Percentiles rank a stretch among this genome's conserved stretches.
phyloP scores from a whole-genome alignment of 2,329 filamentous ascomycete species.

The Coniochaeta sp. region DNA sequence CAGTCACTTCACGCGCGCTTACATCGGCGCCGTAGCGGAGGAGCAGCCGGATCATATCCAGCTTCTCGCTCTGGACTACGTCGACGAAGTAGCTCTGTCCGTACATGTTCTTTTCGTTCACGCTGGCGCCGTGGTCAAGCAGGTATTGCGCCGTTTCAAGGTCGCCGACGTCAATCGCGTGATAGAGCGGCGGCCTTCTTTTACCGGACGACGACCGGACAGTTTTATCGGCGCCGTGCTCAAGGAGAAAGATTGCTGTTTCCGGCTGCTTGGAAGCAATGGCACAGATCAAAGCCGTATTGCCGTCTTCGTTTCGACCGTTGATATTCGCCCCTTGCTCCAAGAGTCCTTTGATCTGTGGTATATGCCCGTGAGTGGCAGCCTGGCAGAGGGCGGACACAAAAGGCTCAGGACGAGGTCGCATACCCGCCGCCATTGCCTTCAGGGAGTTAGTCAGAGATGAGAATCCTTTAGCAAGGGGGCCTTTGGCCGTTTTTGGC shows the following conservation, averaged over 20 bases:
- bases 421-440: conserved; percentile 11
- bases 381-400: conserved; percentile 14
- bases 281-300: conserved; percentile 18
- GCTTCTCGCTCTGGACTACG: conserved; percentile 17
- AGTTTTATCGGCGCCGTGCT: conserved; percentile 19
- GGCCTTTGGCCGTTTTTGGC: neutral
- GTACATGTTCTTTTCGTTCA: conserved; percentile 18
- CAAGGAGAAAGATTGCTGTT: conserved; percentile 24
- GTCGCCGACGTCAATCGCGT: conserved; percentile 10
- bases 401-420: conserved; percentile 14
- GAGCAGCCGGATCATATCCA: conserved; percentile 14
- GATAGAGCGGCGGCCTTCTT: conserved; percentile 16
- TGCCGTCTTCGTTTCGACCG: conserved; percentile 18
- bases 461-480: conserved; percentile 10
- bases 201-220: conserved; percentile 12
- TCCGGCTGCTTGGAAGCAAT: conserved; percentile 16
- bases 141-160: conserved; percentile 13
- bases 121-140: conserved; percentile 28
- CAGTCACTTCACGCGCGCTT: conserved; percentile 16
- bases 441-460: conserved; percentile 21
- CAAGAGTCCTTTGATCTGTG: conserved; percentile 12
- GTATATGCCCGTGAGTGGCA: conserved; percentile 8
- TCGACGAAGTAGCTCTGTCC: conserved; percentile 17
- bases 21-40: conserved; percentile 28
- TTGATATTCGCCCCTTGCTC: conserved; percentile 17